These are phyloP conservation scores for Auricularia heimuer DNA, from an alignment of 768 basidiomycete genomes.

Conservation along the genomic window DNA sequence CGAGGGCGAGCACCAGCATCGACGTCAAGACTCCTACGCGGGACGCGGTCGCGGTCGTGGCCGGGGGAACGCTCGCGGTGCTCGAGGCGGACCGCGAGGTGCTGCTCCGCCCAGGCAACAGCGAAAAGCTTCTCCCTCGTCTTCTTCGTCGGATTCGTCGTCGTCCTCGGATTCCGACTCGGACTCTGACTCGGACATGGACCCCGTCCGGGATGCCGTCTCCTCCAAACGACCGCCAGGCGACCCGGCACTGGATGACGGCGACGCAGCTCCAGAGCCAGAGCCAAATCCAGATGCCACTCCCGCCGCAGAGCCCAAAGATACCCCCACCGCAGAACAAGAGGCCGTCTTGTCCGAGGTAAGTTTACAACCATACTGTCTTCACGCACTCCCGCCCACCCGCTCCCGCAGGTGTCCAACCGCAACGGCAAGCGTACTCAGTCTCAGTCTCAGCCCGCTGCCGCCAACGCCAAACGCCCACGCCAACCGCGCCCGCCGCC, in stretches of 20 bases:
- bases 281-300: neutral
- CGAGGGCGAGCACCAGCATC: slow-evolving; percentile 4
- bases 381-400: too few species aligned
- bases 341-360: too few species aligned
- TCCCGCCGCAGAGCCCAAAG: neutral
- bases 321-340: slow-evolving; percentile 8
- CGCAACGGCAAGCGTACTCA: too few species aligned
- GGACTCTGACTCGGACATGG: slow-evolving; percentile 20
- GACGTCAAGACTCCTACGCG: slow-evolving; percentile 7
- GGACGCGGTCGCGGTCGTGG: slow-evolving; percentile 19
- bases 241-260: slow-evolving; percentile 2
- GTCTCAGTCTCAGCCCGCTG: neutral
- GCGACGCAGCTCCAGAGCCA: neutral
- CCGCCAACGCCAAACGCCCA: slow-evolving; percentile 3
- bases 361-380: too few species aligned
- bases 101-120: too few species aligned
- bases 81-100: too few species aligned
- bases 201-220: slow-evolving; percentile 19
- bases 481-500: slow-evolving; percentile 40
- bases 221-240: slow-evolving; percentile 14
- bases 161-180: slow-evolving; percentile 1
- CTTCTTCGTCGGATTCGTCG: too few species aligned
- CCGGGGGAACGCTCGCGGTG: slow-evolving; percentile 24
- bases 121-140: too few species aligned
- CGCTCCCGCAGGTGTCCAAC: too few species aligned